Conservation (phyloP, 2,329 filamentous ascomycete genomes). For the Epichloe sp. region DNA sequence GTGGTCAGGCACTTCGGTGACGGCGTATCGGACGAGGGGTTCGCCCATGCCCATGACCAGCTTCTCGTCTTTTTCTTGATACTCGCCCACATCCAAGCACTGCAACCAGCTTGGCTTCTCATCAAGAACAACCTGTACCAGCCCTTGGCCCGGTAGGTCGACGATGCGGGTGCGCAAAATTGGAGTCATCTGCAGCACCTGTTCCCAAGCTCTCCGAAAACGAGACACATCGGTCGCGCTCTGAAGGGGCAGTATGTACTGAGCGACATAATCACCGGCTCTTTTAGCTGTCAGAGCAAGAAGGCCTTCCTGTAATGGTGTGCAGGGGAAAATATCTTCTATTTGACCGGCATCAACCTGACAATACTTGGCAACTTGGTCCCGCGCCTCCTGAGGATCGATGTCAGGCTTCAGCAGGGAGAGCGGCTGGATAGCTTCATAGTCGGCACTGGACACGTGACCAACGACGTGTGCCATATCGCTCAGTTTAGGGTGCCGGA, state of each 20-base stretch:
- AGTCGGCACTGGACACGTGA: background rate
- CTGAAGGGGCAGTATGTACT: slow-evolving; percentile 2
- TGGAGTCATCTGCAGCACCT: slow-evolving; percentile 1
- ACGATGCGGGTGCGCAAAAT: slow-evolving; percentile 6
- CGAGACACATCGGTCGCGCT: background rate
- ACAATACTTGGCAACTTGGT: background rate
- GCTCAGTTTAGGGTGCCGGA: slow-evolving; percentile 2
- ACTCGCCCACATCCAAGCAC: slow-evolving; percentile 18
- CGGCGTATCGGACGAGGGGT: slow-evolving; percentile 7
- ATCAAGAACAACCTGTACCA: slow-evolving; percentile 27
- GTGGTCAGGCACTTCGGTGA: background rate
- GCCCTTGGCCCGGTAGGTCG: slow-evolving; percentile 14
- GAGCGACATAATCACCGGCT: slow-evolving; percentile 4
- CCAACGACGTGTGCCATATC: background rate
- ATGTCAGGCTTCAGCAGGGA: background rate
- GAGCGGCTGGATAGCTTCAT: background rate
- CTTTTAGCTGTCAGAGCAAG: slow-evolving; percentile 5
- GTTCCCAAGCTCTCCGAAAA: slow-evolving; percentile 5
- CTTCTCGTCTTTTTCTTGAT: slow-evolving; percentile 19
- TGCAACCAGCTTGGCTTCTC: slow-evolving; percentile 19
- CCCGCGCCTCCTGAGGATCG: background rate
- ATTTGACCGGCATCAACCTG: slow-evolving; percentile 1
- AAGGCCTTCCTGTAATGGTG: slow-evolving; percentile 7
- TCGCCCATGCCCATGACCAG: slow-evolving; percentile 13
- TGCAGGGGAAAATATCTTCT: slow-evolving; percentile 7